A percentile compares a stretch with the other conserved stretches of the same genome.
These are phyloP conservation scores for Candida frijolesensis DNA, from an alignment of 1,139 yeast species.

Conservation along the genomic window DNA sequence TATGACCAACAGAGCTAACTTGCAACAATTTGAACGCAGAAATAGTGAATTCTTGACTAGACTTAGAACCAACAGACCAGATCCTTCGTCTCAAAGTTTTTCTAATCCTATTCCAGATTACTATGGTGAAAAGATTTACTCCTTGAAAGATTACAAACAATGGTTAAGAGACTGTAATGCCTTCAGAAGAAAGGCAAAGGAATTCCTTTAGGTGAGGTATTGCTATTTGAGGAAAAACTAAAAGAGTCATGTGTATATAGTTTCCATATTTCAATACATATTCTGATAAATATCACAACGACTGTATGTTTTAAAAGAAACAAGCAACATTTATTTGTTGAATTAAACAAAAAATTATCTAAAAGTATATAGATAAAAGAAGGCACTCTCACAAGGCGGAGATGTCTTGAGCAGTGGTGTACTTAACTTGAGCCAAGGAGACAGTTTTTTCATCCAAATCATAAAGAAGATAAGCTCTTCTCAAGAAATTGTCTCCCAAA, in stretches of 20 bases:
- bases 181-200: conserved; percentile 81
- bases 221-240: background rate
- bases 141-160: conserved; percentile 82
- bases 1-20: conserved; percentile 48
- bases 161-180: conserved; percentile 97
- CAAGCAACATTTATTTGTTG: background rate
- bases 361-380: background rate
- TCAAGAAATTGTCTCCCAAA: conserved; percentile 35
- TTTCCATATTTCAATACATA: conserved; percentile 1
- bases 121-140: conserved; percentile 93
- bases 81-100: conserved; percentile 89
- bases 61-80: conserved; percentile 79
- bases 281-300: background rate
- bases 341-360: background rate
- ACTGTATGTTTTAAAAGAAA: background rate
- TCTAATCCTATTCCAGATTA: conserved; percentile 97
- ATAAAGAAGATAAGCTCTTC: conserved; percentile 31
- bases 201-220: conserved; percentile 52
- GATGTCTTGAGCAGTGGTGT: conserved; percentile 14
- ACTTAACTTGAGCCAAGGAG: conserved; percentile 30
- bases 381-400: background rate
- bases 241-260: background rate
- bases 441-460: conserved; percentile 28
- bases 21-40: conserved; percentile 54
- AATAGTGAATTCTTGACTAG: conserved; percentile 75